Conservation (phyloP, 768 basidiomycete genomes). For the Serendipita vermifera region DNA sequence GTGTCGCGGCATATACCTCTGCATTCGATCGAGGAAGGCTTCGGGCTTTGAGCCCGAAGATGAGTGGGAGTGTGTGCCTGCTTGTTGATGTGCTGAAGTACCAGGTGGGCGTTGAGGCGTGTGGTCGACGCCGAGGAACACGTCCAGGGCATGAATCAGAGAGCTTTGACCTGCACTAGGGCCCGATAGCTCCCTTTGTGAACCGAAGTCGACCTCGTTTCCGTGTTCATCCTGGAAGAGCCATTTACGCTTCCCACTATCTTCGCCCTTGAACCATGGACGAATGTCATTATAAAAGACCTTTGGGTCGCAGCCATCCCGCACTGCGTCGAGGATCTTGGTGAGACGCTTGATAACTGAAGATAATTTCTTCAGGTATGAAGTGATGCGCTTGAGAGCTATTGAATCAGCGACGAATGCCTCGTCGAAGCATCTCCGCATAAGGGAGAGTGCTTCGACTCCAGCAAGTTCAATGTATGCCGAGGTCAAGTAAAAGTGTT, state of each 20-base stretch:
- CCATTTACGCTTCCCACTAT: slow-evolving; percentile 29
- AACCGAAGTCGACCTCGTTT: neutral
- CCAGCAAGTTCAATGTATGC: slow-evolving; percentile 79
- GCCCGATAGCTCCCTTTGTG: slow-evolving; percentile 36
- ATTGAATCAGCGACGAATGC: slow-evolving; percentile 30
- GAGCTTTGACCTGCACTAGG: slow-evolving; percentile 93
- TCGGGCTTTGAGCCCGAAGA: neutral
- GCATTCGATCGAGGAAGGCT: slow-evolving; percentile 74
- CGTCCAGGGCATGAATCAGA: slow-evolving; percentile 67
- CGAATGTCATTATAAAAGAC: slow-evolving; percentile 81
- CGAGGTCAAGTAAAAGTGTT: slow-evolving; percentile 78
- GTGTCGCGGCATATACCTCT: slow-evolving; percentile 84
- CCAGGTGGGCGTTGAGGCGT: neutral
- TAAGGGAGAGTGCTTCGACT: slow-evolving; percentile 49
- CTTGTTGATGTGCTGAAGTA: neutral
- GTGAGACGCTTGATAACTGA: slow-evolving; percentile 51
- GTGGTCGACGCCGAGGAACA: slow-evolving; percentile 61
- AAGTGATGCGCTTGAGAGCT: slow-evolving; percentile 51
- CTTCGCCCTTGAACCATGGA: slow-evolving; percentile 87
- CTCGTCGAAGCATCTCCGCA: slow-evolving; percentile 5
- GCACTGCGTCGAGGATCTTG: slow-evolving; percentile 46
- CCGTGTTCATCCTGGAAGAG: neutral
- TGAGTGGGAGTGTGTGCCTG: neutral
- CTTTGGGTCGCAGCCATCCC: slow-evolving; percentile 57
- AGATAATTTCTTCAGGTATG: slow-evolving; percentile 50